Base-by-base conservation (phyloP, 202 grass and related monocot species). In the Elaeis oleifera region DNA sequence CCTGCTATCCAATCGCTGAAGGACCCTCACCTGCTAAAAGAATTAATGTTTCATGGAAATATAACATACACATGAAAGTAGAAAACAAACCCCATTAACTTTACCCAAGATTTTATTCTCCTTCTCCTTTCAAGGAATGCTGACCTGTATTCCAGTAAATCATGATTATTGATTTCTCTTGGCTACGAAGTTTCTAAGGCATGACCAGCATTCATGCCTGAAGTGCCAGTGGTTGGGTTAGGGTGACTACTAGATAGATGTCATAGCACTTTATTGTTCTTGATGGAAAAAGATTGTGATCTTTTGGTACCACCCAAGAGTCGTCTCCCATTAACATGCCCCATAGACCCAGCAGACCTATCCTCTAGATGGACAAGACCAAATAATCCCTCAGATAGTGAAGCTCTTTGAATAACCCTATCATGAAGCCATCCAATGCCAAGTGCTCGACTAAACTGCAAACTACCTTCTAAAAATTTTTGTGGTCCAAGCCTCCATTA, bases 1-100 rank as follows among this genome's bases (percentile, higher is more conserved):
- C 71, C 94, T 83, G 26, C 80, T 89, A 72, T 85, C 94, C 75
- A 99, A 80, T 76, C 94, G 79, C 82, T 99, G 94, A 75, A 99
- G 94, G 79, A 88, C 88, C 57, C 85, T 70, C 19, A 99, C 94
- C 94, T 99, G 69, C 22, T 79, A 73, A 61, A 27, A 86, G 50
- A 78, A 59, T 6, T 54, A 18, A 9, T n/a, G 23, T 27, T 54
- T 52, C 55, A 13, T 36, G 4, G 39, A 14, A 5, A 16, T 55
- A 21, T 67, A 70, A 50, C 49, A 79, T 21, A 63, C 18, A 24
- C 56, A 64, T 58, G 20, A 84, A 49, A 24, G 17, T 18, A 79
- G 17, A 85, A 25, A n/a, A 5, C 28, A 23, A 55, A 54, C 23
- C 18, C 26, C 44, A 44, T 39, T 56, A 16, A 39, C 52, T 52